Evolutionary conservation across 441 rosid species (phyloP).

Genomic region (Populus hybrid): DNA sequence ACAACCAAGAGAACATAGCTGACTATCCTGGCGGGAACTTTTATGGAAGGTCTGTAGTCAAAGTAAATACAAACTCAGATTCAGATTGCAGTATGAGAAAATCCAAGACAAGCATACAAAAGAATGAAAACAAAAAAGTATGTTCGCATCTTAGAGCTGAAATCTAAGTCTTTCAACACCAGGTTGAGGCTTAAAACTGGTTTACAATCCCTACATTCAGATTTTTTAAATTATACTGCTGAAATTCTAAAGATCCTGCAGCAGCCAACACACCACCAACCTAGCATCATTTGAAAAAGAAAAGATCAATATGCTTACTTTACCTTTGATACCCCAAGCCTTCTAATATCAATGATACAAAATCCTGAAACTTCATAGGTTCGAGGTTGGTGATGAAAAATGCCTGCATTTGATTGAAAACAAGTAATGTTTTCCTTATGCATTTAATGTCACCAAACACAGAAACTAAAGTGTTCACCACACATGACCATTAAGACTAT

Average conservation of each 20-base stretch:
- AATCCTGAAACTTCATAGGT: conserved; percentile 76
- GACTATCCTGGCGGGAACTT: conserved; percentile 52
- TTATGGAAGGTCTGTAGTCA: conserved; percentile 69
- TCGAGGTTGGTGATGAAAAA: conserved; percentile 82
- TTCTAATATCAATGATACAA: conserved; percentile 57
- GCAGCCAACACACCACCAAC: neutral
- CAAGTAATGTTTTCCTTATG: conserved; percentile 5
- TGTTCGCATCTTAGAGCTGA: neutral
- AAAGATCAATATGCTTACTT: conserved; percentile 18
- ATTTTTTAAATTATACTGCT: neutral
- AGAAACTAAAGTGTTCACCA: neutral
- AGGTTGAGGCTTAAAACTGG: neutral
- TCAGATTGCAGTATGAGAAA: conserved; percentile 8
- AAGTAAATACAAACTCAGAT: conserved; percentile 22
- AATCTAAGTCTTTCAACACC: neutral
- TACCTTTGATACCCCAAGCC: conserved; percentile 88
- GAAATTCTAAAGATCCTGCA: neutral
- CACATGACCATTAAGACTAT: conserved; percentile 2
- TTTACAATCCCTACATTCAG: neutral
- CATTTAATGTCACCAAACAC: neutral
- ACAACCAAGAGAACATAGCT: conserved; percentile 39
- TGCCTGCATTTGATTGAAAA: conserved; percentile 50
- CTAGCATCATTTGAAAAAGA: neutral
- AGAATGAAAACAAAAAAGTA: neutral
- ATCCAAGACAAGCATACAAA: conserved; percentile 6